Conservation (phyloP, 2,329 filamentous ascomycete species). For the Macrophomina tecta region DNA sequence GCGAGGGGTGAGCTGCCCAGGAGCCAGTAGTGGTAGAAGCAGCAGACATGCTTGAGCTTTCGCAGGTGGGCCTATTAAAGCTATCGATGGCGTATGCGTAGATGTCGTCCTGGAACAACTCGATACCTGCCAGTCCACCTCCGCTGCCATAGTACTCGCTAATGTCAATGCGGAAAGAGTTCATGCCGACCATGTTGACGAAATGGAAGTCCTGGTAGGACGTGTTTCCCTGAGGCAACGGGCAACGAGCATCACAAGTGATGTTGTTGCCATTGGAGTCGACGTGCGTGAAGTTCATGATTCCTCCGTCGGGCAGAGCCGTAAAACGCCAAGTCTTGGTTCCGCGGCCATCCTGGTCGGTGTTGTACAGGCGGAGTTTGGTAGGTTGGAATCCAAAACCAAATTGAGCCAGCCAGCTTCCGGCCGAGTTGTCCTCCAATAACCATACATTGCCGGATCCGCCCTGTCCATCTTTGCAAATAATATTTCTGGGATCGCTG, state of each 20-base stretch:
- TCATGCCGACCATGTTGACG: conserved; percentile 91
- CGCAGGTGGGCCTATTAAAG: conserved; percentile 89
- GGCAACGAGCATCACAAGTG: conserved; percentile 82
- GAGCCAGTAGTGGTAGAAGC: conserved; percentile 72
- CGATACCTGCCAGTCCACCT: conserved; percentile 82
- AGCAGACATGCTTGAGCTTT: conserved; percentile 66
- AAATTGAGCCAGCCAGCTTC: conserved; percentile 84
- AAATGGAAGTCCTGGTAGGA: conserved; percentile 90
- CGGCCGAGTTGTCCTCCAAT: conserved; percentile 73
- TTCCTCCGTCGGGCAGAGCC: conserved; percentile 83
- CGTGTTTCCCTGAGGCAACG: conserved; percentile 72
- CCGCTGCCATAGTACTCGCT: conserved; percentile 86
- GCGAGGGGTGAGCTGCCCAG: conserved; percentile 74
- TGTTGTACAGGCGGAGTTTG: conserved; percentile 87
- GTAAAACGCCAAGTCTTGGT: conserved; percentile 89
- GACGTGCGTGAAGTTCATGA: conserved; percentile 93
- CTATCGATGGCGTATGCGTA: conserved; percentile 82
- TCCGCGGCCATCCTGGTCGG: conserved; percentile 79
- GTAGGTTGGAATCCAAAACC: conserved; percentile 85
- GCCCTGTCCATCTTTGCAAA: conserved; percentile 76
- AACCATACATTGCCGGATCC: conserved; percentile 83
- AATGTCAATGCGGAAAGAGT: conserved; percentile 82
- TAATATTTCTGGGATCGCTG: conserved; percentile 76
- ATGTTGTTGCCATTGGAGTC: conserved; percentile 69
- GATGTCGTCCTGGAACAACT: conserved; percentile 85